These are phyloP conservation scores for Selaginella moellendorffii DNA, from an alignment of 75 land plant genomes.

Conservation along the genomic window DNA sequence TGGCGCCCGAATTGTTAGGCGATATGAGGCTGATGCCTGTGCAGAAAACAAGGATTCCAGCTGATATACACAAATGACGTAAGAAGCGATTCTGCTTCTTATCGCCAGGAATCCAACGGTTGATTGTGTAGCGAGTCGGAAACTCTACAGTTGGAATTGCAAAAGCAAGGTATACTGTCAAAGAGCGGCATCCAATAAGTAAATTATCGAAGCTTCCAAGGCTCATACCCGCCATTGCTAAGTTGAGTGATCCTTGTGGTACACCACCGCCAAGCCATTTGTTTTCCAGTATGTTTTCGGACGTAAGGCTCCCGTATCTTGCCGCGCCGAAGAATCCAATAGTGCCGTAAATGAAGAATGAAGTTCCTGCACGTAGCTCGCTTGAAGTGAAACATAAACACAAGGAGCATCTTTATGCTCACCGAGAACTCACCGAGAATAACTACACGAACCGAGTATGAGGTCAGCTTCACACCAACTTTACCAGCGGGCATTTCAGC, in stretches of 20 bases:
- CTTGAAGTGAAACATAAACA: neutral
- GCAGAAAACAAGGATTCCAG: conserved; percentile 14
- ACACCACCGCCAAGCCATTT: conserved; percentile 30
- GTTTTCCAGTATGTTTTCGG: conserved; percentile 23
- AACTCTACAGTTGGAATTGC: conserved; percentile 24
- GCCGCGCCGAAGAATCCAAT: conserved; percentile 31
- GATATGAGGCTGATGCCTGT: conserved; percentile 12
- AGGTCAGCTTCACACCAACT: conserved; percentile 20
- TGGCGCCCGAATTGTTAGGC: conserved; percentile 23
- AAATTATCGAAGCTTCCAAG: neutral
- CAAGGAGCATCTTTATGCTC: neutral
- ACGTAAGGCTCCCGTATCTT: conserved; percentile 15
- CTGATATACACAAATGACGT: conserved; percentile 12
- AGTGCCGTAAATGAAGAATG: conserved; percentile 18
- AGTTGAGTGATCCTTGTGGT: conserved; percentile 25
- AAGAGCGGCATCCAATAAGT: neutral
- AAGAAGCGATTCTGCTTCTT: neutral
- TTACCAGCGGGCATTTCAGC: conserved; percentile 27
- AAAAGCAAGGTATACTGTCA: conserved; percentile 27
- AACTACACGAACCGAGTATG: conserved; percentile 21
- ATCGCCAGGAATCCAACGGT: conserved; percentile 20
- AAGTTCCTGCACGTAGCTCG: conserved; percentile 13
- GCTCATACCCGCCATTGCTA: conserved; percentile 21
- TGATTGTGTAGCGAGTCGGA: conserved; percentile 24
- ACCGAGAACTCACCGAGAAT: conserved; percentile 17